Base-by-base conservation (phyloP, 768 basidiomycete species). In the Amanita pseudoporphyria region DNA sequence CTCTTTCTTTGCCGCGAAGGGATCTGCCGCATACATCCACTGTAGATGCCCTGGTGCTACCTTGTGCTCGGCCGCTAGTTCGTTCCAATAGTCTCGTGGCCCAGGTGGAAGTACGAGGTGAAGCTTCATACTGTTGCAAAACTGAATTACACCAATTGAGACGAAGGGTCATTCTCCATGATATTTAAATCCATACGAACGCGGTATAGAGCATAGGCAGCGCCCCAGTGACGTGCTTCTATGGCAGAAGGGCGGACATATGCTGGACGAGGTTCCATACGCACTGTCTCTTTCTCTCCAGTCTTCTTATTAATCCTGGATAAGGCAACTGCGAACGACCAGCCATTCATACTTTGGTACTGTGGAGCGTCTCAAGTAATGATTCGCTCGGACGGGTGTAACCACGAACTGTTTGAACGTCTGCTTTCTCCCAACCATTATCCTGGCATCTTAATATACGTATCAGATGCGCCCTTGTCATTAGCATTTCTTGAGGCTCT, bases 221-320 rank as follows among this genome's bases (percentile, higher is more conserved):
- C 91, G 33, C 84, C 91, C 83, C 87, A 93, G 60, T 96, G 93
- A 48, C 83, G 85, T 24, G 92, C 91, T 65, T 95, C 89, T 19
- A 83, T 60, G 6, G 81, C 74, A n/a, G 82, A 81, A 2, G 77
- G 71, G 53, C 79, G 71, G 39, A 75, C 66, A 55, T 87, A 77
- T 5, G 82, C 75, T 1, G 87, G 85, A 59, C 84, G 78, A 5
- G 91, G 84, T 53, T 81, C 79, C 54, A 96, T 65, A 40, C 78
- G 72, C 13, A 91, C 82, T 4, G 68, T 74, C 58, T 92, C 87
- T 47, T 65, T 72, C 54, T 83, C 74, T 3, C 79, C 79, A 16
- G 73, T 82, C 62, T 84, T 92, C 61, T 82, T 82, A 60, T 85
- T 82, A 45, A 79, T 60, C 54, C 74, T 76, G 52, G 66, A 73